phyloP scores from a whole-genome alignment of 2,329 filamentous ascomycete species.

The Fusarium sp. region DNA sequence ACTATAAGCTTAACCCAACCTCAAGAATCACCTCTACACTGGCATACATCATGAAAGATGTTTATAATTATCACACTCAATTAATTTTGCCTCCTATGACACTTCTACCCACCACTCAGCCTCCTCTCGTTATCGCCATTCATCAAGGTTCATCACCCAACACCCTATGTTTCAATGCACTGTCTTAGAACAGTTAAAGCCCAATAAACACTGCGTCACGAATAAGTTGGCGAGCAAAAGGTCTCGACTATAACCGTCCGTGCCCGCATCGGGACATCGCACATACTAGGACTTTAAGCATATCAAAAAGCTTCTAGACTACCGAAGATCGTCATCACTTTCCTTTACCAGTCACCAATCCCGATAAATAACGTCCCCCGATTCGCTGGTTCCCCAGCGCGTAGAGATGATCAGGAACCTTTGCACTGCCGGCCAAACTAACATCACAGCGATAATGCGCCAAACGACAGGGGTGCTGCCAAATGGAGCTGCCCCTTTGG shows the following conservation, averaged over 20 bases:
- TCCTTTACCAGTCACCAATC: slow-evolving; percentile 7
- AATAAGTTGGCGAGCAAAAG: neutral
- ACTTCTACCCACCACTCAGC: neutral
- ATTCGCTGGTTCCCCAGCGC: slow-evolving; percentile 2
- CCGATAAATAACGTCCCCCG: neutral
- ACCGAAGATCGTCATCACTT: slow-evolving; percentile 13
- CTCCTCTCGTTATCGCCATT: neutral
- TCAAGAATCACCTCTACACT: neutral
- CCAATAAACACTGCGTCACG: neutral
- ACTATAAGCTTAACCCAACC: neutral
- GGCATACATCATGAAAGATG: rapidly evolving
- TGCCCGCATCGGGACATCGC: neutral
- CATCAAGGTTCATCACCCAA: neutral
- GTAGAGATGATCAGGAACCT: slow-evolving; percentile 18
- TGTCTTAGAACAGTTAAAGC: neutral
- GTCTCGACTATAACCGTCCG: neutral
- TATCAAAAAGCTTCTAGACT: slow-evolving; percentile 13
- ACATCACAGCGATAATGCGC: slow-evolving; percentile 17
- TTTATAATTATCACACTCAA: neutral
- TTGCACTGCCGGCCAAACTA: slow-evolving; percentile 21
- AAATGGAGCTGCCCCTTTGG: slow-evolving; percentile 22
- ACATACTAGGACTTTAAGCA: slow-evolving; percentile 21
- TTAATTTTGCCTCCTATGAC: neutral
- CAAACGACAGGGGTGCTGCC: neutral
- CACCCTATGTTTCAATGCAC: neutral